A percentile compares a stretch with the other conserved stretches of the same genome.
These are phyloP conservation scores for Hylodesmum podocarpum DNA, from an alignment of 306 rosid genomes.

Conservation along the genomic window DNA sequence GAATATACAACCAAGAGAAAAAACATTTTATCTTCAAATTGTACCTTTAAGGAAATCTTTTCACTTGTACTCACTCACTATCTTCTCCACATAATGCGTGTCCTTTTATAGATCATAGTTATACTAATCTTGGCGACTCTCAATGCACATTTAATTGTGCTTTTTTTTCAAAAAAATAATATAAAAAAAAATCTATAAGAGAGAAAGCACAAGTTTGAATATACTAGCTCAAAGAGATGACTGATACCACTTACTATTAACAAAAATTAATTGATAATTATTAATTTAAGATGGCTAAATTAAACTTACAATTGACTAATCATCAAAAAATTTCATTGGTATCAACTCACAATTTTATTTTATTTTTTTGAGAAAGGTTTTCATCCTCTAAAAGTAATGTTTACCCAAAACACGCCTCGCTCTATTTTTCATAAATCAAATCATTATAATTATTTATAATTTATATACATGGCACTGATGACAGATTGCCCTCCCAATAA, in stretches of 20 bases:
- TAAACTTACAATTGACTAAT: too few relatives aligned
- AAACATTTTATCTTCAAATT: background rate
- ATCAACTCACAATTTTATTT: background rate
- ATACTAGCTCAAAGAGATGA: background rate
- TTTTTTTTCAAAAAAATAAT: too few relatives aligned
- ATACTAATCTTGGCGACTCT: background rate
- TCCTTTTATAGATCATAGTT: background rate
- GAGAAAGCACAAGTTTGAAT: background rate
- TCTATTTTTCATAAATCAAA: background rate
- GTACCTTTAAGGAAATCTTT: background rate
- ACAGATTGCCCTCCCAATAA: background rate
- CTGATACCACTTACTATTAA: background rate
- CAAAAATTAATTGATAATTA: background rate
- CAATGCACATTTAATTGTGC: background rate
- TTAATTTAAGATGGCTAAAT: background rate
- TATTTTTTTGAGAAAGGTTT: background rate
- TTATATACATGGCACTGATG: background rate
- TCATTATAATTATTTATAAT: background rate
- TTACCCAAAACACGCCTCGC: background rate
- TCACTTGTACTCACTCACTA: background rate
- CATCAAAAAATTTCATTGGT: too few relatives aligned
- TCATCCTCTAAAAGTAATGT: background rate
- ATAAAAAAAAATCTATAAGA: background rate
- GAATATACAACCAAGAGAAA: background rate
- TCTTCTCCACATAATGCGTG: slow-evolving; percentile 7